Conservation (phyloP, 1,284 basidiomycete genomes). For the Leccinum griseonigrum region DNA sequence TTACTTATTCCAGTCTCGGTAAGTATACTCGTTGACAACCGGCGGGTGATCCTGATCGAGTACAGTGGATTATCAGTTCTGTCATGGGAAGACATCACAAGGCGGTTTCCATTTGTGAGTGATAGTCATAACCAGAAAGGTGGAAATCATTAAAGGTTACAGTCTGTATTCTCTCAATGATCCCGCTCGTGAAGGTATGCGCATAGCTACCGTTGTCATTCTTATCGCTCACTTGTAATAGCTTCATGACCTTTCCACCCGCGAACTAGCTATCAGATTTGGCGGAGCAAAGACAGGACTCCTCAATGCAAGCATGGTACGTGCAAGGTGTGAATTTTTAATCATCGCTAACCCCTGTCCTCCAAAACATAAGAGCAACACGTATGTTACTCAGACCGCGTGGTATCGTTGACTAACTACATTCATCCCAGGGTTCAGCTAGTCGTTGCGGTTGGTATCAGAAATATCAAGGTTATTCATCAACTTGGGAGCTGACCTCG, state of each 20-base stretch:
- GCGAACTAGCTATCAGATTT: conserved; percentile 70
- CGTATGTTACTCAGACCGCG: conserved; percentile 43
- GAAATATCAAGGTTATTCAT: background rate
- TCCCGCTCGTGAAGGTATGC: conserved; percentile 69
- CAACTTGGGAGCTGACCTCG: conserved; percentile 14
- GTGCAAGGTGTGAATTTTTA: conserved; percentile 17
- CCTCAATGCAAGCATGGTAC: conserved; percentile 79
- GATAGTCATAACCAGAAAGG: background rate
- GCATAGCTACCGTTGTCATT: background rate
- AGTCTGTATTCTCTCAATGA: conserved; percentile 67
- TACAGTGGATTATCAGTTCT: conserved; percentile 63
- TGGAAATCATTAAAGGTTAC: background rate
- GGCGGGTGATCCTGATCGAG: background rate
- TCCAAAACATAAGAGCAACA: conserved; percentile 52
- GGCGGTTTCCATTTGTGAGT: conserved; percentile 63
- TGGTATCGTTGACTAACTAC: conserved; percentile 3
- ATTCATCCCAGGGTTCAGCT: conserved; percentile 55
- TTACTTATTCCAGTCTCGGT: conserved; percentile 61
- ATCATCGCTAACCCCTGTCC: conserved; percentile 10
- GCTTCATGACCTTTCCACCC: conserved; percentile 79
- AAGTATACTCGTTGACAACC: conserved; percentile 21
- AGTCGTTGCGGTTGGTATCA: conserved; percentile 61
- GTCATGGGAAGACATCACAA: conserved; percentile 55
- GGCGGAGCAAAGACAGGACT: conserved; percentile 79
- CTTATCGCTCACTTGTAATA: conserved; percentile 26